Conservation (phyloP, 2,329 filamentous ascomycete genomes). For the Claviceps arundinis region DNA sequence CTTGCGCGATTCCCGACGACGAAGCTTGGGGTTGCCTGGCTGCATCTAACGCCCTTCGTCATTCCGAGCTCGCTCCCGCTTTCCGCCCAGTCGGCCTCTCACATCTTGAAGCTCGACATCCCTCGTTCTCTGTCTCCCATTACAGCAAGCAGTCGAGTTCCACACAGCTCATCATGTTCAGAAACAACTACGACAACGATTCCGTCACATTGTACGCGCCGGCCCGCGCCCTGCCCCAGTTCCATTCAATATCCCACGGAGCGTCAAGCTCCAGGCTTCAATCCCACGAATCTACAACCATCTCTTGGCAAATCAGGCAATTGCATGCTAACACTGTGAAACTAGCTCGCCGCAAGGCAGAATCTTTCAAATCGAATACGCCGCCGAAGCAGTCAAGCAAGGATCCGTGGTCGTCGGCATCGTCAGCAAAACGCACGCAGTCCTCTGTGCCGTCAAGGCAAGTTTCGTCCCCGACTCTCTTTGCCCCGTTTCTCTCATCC, state of each 20-base stretch:
- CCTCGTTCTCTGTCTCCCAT: not conserved
- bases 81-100: conserved; percentile 4
- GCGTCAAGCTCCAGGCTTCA: not conserved
- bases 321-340: conserved; percentile 14
- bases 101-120: not conserved
- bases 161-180: conserved; percentile 60
- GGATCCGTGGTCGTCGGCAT: conserved; percentile 95
- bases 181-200: conserved; percentile 99
- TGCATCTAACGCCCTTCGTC: conserved; percentile 8
- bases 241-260: not conserved
- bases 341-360: conserved; percentile 93
- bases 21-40: conserved; percentile 13
- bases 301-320: conserved; percentile 1
- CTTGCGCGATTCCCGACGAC: conserved; percentile 8
- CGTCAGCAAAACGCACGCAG: conserved; percentile 94
- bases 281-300: not conserved
- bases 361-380: conserved; percentile 99
- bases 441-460: conserved; percentile 94
- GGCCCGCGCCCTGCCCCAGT: not conserved
- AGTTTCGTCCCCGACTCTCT: conserved; percentile 5
- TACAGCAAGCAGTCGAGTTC: conserved; percentile 2
- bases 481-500: not conserved
- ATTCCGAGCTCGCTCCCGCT: conserved; percentile 6
- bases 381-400: conserved; percentile 96
- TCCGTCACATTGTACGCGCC: conserved; percentile 88